phyloP scores from a whole-genome alignment of 495 filamentous ascomycete species.

The Hypoxylon trugodes region DNA sequence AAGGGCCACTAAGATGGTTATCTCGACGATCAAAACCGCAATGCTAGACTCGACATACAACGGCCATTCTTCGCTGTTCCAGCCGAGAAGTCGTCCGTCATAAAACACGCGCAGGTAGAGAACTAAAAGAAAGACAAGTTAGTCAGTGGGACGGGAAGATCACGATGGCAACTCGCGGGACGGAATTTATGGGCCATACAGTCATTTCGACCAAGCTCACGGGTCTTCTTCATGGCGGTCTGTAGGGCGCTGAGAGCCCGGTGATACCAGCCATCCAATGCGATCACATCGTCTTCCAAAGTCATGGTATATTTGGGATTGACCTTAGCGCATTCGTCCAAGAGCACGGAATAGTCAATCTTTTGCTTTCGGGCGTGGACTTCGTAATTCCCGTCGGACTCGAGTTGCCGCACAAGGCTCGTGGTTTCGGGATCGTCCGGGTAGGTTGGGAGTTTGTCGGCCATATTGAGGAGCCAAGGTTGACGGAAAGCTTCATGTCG shows the following conservation, averaged over 20 bases:
- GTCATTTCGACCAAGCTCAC: constrained; percentile 43
- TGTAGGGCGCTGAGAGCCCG: constrained; percentile 51
- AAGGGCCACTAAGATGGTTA: constrained; percentile 11
- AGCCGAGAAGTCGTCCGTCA: constrained; percentile 62
- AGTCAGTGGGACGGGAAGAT: background rate
- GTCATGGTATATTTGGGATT: constrained; percentile 58
- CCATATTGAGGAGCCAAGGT: constrained; percentile 56
- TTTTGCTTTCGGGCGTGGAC: constrained; percentile 51
- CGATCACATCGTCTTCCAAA: constrained; percentile 65
- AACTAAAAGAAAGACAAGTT: constrained; percentile 18
- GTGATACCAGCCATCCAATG: constrained; percentile 61
- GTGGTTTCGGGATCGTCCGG: constrained; percentile 30
- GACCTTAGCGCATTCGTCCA: constrained; percentile 57
- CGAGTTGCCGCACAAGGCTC: constrained; percentile 40
- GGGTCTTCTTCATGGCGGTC: constrained; percentile 41
- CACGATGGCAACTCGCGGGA: background rate
- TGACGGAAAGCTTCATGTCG: constrained; percentile 59
- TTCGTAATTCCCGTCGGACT: constrained; percentile 37
- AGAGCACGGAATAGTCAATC: constrained; percentile 60
- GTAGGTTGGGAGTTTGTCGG: constrained; percentile 57
- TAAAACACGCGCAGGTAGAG: constrained; percentile 66
- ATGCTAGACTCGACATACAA: constrained; percentile 51
- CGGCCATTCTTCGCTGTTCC: constrained; percentile 63
- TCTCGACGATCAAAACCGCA: constrained; percentile 22
- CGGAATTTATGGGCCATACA: constrained; percentile 19